phyloP scores from a whole-genome alignment of 2,329 filamentous ascomycete genomes.

The Microsporum canis region DNA sequence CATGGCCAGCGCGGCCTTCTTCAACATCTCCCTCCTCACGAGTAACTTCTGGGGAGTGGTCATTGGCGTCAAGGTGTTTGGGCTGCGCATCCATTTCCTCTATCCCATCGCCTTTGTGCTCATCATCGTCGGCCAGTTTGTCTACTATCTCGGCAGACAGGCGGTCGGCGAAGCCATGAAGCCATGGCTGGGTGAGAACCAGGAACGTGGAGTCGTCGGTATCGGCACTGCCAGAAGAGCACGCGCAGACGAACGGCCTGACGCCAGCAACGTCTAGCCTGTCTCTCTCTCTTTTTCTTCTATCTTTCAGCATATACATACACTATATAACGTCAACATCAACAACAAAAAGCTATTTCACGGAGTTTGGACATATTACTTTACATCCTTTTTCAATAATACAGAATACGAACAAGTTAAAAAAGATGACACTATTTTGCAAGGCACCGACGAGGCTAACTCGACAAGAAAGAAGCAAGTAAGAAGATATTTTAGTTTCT shows the following conservation, averaged over 20 bases:
- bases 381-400: not conserved
- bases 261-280: constrained; percentile 7
- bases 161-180: constrained; percentile 80
- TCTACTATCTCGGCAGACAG: constrained; percentile 78
- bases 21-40: constrained; percentile 89
- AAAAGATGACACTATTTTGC: not conserved
- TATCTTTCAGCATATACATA: not conserved
- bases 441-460: not conserved
- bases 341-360: not conserved
- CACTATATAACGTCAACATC: not conserved
- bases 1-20: constrained; percentile 83
- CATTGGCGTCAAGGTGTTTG: constrained; percentile 80
- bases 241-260: constrained; percentile 37
- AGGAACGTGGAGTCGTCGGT: constrained; percentile 68
- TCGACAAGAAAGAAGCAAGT: not conserved
- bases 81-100: constrained; percentile 60
- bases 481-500: not conserved
- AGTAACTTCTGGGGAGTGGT: constrained; percentile 96
- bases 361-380: not conserved
- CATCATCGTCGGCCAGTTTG: constrained; percentile 72
- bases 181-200: constrained; percentile 83
- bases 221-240: constrained; percentile 72
- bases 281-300: not conserved
- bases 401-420: not conserved
- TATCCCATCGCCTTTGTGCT: constrained; percentile 62